phyloP scores from a whole-genome alignment of 106 monocot species.

The Platanthera guangdongensis region DNA sequence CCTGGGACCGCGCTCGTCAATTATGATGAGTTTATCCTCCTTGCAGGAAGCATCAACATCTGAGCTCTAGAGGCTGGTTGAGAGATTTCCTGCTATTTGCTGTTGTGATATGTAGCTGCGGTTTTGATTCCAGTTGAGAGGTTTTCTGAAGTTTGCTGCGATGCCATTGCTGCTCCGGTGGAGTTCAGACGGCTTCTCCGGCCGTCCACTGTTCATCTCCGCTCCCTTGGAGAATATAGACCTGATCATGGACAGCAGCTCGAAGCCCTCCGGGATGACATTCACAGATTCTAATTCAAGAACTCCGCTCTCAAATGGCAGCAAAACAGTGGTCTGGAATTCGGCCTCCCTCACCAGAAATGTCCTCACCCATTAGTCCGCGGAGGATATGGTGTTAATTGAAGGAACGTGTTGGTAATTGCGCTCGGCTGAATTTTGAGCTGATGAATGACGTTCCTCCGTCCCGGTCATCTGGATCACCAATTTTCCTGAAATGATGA shows the following conservation, averaged over 20 bases:
- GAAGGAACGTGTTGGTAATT: too few relatives aligned
- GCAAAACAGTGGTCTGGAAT: conserved; percentile 44
- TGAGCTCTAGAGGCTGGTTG: conserved; percentile 5
- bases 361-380: conserved; percentile 44
- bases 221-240: conserved; percentile 14
- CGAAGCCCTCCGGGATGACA: conserved; percentile 23
- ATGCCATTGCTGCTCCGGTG: too few relatives aligned
- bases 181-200: conserved; percentile 6
- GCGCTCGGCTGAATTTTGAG: too few relatives aligned
- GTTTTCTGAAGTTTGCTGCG: not conserved
- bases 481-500: too few relatives aligned
- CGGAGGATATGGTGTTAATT: conserved; percentile 6
- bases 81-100: conserved; percentile 8
- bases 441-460: too few relatives aligned
- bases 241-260: conserved; percentile 21
- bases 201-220: not conserved
- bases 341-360: conserved; percentile 47
- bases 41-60: conserved; percentile 25
- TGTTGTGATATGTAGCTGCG: not conserved
- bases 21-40: conserved; percentile 13
- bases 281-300: conserved; percentile 56
- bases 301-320: conserved; percentile 58
- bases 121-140: not conserved
- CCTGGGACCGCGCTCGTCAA: conserved; percentile 35
- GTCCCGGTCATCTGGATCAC: too few relatives aligned